Conservation (phyloP, 1,139 yeast species). For the Suhomyces coccinellae region DNA sequence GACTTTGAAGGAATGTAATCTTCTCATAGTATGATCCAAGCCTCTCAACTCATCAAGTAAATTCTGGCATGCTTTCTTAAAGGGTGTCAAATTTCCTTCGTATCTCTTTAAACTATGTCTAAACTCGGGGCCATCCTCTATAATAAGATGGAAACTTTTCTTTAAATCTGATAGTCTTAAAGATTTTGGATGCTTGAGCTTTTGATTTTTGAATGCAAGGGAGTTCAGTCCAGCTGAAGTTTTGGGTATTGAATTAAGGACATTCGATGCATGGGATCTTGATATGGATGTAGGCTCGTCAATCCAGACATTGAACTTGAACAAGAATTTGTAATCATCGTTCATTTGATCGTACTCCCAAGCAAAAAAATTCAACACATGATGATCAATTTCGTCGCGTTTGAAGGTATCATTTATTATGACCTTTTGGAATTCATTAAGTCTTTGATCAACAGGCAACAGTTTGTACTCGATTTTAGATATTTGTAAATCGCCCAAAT, state of each 20-base stretch:
- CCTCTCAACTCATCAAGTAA: slow-evolving; percentile 37
- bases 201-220: background rate
- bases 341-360: slow-evolving; percentile 28
- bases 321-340: slow-evolving; percentile 23
- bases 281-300: slow-evolving; percentile 13
- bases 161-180: slow-evolving; percentile 12
- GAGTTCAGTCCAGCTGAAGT: background rate
- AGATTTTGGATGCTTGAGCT: slow-evolving; percentile 1
- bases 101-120: slow-evolving; percentile 55
- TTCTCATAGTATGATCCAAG: slow-evolving; percentile 26
- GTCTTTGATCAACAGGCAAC: slow-evolving; percentile 29
- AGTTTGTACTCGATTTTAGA: slow-evolving; percentile 30
- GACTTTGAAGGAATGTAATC: slow-evolving; percentile 21
- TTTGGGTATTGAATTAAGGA: background rate
- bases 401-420: slow-evolving; percentile 35
- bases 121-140: slow-evolving; percentile 77
- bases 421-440: slow-evolving; percentile 24
- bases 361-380: slow-evolving; percentile 28
- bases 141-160: slow-evolving; percentile 31
- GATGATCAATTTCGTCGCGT: slow-evolving; percentile 18
- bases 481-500: slow-evolving; percentile 16
- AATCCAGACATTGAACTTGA: slow-evolving; percentile 35
- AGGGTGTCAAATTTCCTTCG: slow-evolving; percentile 53
- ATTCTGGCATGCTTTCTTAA: slow-evolving; percentile 42
- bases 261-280: background rate